A percentile compares a stretch with the other conserved stretches of the same genome.
Evolutionary conservation across 768 basidiomycete genomes (phyloP).

Genomic region (Podaxis sp.): DNA sequence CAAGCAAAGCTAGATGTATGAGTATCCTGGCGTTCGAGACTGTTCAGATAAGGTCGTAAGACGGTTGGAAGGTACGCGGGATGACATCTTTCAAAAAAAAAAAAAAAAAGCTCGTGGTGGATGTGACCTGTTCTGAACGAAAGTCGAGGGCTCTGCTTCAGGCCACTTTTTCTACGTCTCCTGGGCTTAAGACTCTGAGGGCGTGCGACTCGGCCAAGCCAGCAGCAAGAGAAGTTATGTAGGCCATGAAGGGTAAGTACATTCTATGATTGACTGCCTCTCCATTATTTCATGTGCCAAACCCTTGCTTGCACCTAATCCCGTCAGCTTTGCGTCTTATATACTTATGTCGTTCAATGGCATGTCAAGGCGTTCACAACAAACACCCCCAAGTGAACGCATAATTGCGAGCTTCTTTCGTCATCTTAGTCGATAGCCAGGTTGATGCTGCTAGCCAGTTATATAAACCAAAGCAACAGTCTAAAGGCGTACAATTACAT

Average conservation of each 20-base stretch:
- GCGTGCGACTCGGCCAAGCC: too few relatives aligned
- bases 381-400: background rate
- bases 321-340: too few relatives aligned
- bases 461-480: background rate
- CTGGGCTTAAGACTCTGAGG: too few relatives aligned
- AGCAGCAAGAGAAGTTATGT: too few relatives aligned
- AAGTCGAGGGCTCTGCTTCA: background rate
- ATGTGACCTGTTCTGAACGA: background rate
- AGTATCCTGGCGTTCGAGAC: background rate
- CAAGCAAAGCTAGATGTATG: too few relatives aligned
- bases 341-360: background rate
- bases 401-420: background rate
- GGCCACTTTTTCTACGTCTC: too few relatives aligned
- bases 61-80: background rate
- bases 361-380: background rate
- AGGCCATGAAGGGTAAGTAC: too few relatives aligned
- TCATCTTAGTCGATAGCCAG: background rate
- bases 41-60: background rate
- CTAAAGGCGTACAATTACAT: constrained; percentile 4
- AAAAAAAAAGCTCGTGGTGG: background rate
- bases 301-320: too few relatives aligned
- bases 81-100: too few relatives aligned
- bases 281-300: too few relatives aligned
- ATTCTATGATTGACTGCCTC: too few relatives aligned
- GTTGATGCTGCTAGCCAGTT: background rate